These are phyloP conservation scores for Gracilaria caudata DNA, from an alignment of 23 red algal genomes.

Conservation along the genomic window DNA sequence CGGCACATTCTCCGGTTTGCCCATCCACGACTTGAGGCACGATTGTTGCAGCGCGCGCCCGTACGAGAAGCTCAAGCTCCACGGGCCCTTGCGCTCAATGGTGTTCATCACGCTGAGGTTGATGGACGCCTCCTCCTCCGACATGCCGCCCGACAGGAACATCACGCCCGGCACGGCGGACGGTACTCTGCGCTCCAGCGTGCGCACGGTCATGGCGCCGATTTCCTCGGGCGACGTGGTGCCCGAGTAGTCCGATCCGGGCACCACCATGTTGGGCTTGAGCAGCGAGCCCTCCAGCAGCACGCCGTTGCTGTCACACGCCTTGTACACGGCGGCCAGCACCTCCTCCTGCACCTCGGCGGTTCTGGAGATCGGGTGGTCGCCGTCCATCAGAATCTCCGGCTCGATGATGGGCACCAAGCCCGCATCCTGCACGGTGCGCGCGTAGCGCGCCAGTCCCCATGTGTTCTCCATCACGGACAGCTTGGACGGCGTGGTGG, in stretches of 20 bases:
- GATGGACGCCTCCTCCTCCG: conserved; percentile 97
- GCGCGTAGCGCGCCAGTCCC: conserved; percentile 96
- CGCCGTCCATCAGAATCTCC: conserved; percentile 98
- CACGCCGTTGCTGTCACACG: conserved; percentile 89
- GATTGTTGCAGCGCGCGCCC: conserved; percentile 98
- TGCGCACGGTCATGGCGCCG: conserved; percentile 80
- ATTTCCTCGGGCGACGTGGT: conserved; percentile 79
- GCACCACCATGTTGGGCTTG: conserved; percentile 98
- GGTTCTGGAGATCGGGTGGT: conserved; percentile 82
- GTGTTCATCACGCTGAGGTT: conserved; percentile 97
- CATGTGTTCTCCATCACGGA: conserved; percentile 89
- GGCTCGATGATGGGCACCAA: conserved; percentile 99
- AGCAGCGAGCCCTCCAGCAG: conserved; percentile 94
- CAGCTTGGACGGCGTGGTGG: conserved; percentile 72
- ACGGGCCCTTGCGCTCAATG: conserved; percentile 90
- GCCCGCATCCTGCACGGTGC: conserved; percentile 89
- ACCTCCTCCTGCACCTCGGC: conserved; percentile 98
- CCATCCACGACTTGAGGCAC: conserved; percentile 97
- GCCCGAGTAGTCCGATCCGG: conserved; percentile 87
- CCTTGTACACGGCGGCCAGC: conserved; percentile 91
- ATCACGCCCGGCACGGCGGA: conserved; percentile 92
- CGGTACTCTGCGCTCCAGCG: conserved; percentile 91
- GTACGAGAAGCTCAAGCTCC: conserved; percentile 96
- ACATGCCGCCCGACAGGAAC: conserved; percentile 98
- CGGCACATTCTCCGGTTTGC: conserved; percentile 88